phyloP scores from a whole-genome alignment of 371 early-diverging fungal genomes.

The Rhizopus sp. region DNA sequence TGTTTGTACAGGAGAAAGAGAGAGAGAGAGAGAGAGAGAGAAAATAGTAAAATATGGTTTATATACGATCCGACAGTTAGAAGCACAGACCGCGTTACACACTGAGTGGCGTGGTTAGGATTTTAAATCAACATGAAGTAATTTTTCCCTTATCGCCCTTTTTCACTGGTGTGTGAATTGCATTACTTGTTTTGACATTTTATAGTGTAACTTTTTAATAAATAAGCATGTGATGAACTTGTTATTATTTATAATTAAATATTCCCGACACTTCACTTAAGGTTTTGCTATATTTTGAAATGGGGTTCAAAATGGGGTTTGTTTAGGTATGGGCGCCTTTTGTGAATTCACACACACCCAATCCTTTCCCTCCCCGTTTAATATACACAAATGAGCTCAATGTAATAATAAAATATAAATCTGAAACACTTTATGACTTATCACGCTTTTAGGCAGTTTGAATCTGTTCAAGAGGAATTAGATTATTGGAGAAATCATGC shows the following conservation, averaged over 20 bases:
- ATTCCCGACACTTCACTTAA: neutral
- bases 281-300: neutral
- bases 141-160: neutral
- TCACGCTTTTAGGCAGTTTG: slow-evolving; percentile 45
- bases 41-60: slow-evolving; percentile 5
- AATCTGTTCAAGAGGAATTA: slow-evolving; percentile 56
- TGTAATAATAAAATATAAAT: neutral
- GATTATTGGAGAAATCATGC: slow-evolving; percentile 58
- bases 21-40: no score
- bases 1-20: neutral
- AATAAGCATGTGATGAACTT: neutral
- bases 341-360: no score
- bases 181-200: neutral
- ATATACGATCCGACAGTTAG: slow-evolving; percentile 20
- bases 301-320: neutral
- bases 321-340: neutral
- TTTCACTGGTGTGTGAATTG: neutral
- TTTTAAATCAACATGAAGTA: neutral
- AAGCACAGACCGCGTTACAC: slow-evolving; percentile 32
- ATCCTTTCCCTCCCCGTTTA: no score
- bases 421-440: neutral
- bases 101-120: slow-evolving; percentile 1
- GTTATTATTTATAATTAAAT: neutral
- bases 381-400: slow-evolving; percentile 28
- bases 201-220: neutral